Base-by-base conservation (phyloP, 345 rosid species). In the Ceriops zippeliana region DNA sequence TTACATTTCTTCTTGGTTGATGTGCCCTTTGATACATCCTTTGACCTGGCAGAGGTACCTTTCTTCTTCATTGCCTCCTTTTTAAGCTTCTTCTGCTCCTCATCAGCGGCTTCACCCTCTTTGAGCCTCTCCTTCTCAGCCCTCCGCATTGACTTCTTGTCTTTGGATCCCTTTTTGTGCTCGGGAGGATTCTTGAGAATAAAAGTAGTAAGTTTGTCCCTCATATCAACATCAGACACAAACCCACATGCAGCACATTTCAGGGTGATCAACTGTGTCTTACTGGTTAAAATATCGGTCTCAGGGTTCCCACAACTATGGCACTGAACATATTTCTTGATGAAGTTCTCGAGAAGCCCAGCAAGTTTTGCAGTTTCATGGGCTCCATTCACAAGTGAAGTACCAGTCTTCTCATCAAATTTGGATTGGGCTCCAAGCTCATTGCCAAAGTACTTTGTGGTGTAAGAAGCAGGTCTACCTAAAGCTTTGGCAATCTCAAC, bases 371-470 rank as follows among this genome's bases (percentile, higher is more conserved):
- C 54, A 67, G 98, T 89, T 51, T 76, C 90, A 42, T 92, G 98
- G 3, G 92, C 82, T n/a, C 98, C 98, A 81, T 92, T 92, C 15
- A 92, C 96, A 67, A 82, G 92, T 3, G 96, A 78, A 19, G 67
- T 84, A 62, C 92, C 98, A 3, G 85, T 86, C 82, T 85, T 92
- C 78, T 86, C 98, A 22, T 90, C 98, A 46, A 92, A 90, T 46
- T 92, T 88, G 35, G 96, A 92, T 73, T 90, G 98, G 2, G 98
- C 98, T 0, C 96, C 95, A 52, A 92, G 96, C 84, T 92, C 96
- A 68, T 86, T 84, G 19, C 98, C 98, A 72, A 92, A 92, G 73
- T 90, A 92, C 76, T 92, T 92, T 1, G 89, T 92, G 0, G 92
- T 84, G 73, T 92, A 92, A 27, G 96, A 83, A 61, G 95, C 78